Base-by-base conservation (phyloP, 371 early-diverging fungal genomes). In the Apophysomyces variabilis region DNA sequence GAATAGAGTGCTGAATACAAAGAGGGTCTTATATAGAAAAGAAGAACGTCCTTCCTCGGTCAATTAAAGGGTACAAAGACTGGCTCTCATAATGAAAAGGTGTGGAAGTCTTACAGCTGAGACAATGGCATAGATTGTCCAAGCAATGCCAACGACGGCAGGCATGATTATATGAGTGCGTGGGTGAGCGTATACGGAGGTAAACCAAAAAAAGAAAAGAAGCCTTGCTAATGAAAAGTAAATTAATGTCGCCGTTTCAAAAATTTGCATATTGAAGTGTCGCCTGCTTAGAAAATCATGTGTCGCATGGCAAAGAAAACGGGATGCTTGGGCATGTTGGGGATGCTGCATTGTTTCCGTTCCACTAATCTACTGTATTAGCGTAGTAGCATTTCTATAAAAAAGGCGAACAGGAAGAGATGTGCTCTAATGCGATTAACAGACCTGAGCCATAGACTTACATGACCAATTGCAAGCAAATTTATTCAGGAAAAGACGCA, bases 1-100 rank as follows among this genome's bases (percentile, higher is more conserved):
- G 64, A 86, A 86, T 13, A 70, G 74, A 46, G 79, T 62, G 50
- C 84, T 82, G 64, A 86, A 78, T 12, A 76, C 65, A 45, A 86
- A 75, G 18, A 86, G 65, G n/a, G 66, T 63, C 88, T 86, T 70
- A 26, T 26, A 26, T 26, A 26, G 32, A 26, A 26, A 26, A 26
- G 32, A 26, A 26, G 46, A 35, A 62, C 36, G 21, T 14, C 6
- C 12, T 35, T 37, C 58, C 26, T 8, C 44, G 9, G 39, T 35
- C 39, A 14, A 47, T 66, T 41, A 26, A 26, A 26, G 3, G 32
- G 32, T 26, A 26, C 3, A 26, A 26, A 41, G 41, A 41, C 13
- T 13, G 41, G 41, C 32, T 26, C 0, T 41, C 41, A 41, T 11
- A 9, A 41, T 18, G 58, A 12, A 8, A 43, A 3, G 7, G 58